phyloP scores from a whole-genome alignment of 2,329 filamentous ascomycete species.

The Exutisphaerella laricina region DNA sequence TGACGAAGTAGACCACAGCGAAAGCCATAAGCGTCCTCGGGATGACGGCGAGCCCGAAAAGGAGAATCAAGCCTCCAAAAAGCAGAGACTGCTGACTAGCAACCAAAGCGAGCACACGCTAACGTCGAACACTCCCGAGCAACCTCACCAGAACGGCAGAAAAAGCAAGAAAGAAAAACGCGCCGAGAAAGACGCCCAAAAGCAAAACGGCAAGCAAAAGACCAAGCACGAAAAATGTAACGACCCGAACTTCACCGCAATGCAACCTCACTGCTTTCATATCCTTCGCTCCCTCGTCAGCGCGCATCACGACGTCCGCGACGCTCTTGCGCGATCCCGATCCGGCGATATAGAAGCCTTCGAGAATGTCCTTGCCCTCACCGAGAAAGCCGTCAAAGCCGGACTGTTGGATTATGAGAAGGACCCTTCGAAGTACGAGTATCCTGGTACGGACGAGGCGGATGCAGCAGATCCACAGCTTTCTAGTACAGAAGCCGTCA shows the following conservation, averaged over 20 bases:
- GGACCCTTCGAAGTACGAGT: constrained; percentile 36
- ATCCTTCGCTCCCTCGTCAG: constrained; percentile 77
- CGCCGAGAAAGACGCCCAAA: constrained; percentile 28
- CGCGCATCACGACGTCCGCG: constrained; percentile 74
- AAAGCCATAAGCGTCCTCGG: constrained; percentile 6
- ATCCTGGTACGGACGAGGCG: constrained; percentile 16
- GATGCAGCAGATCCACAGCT: constrained; percentile 24
- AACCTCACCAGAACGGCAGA: neutral
- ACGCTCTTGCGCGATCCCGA: constrained; percentile 66
- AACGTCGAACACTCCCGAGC: constrained; percentile 2
- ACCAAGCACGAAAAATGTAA: constrained; percentile 43
- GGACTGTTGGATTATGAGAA: constrained; percentile 63
- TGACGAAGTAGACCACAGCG: neutral
- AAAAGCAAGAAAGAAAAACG: constrained; percentile 47
- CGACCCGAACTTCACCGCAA: constrained; percentile 64
- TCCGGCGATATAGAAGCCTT: constrained; percentile 69
- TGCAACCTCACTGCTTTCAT: constrained; percentile 92
- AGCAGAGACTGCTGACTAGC: constrained; percentile 14
- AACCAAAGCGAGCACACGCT: neutral
- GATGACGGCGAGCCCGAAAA: neutral
- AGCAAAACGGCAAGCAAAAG: constrained; percentile 38
- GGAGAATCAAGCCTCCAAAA: constrained; percentile 19
- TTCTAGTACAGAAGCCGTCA: constrained; percentile 55
- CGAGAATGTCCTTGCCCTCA: constrained; percentile 68
- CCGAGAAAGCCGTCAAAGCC: constrained; percentile 68